Conservation (phyloP, 805 yeast species). For the Saturnispora gosingensis region DNA sequence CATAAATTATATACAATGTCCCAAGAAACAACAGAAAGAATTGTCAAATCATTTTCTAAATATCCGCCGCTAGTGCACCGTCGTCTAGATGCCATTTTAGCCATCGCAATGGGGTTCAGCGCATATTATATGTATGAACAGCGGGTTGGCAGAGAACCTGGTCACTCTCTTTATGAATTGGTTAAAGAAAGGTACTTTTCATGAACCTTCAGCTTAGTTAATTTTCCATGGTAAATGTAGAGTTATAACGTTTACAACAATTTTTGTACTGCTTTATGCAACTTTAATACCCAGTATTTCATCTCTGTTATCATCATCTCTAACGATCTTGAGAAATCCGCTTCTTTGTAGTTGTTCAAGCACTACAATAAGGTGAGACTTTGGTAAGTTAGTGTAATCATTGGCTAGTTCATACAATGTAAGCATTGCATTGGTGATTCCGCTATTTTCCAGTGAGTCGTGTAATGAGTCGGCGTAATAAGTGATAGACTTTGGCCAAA, state of each 20-base stretch:
- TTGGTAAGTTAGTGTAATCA: slow-evolving; percentile 10
- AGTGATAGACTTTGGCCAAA: not conserved
- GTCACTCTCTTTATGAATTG: slow-evolving; percentile 53
- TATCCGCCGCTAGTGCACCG: slow-evolving; percentile 22
- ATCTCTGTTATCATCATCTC: slow-evolving; percentile 1
- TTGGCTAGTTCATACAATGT: slow-evolving; percentile 11
- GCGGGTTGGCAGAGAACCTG: slow-evolving; percentile 46
- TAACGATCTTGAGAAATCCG: slow-evolving; percentile 1
- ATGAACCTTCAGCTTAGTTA: slow-evolving; percentile 5
- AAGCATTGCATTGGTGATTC: slow-evolving; percentile 2
- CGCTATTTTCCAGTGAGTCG: not conserved
- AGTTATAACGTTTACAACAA: not conserved
- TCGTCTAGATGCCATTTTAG: slow-evolving; percentile 56
- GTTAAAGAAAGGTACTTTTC: slow-evolving; percentile 7
- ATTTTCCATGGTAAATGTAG: not conserved
- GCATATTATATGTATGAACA: slow-evolving; percentile 58
- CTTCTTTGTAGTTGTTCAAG: slow-evolving; percentile 39
- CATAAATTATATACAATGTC: not conserved
- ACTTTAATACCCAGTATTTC: slow-evolving; percentile 6
- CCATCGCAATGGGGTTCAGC: slow-evolving; percentile 48
- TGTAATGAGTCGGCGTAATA: slow-evolving; percentile 2
- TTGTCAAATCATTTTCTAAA: slow-evolving; percentile 1
- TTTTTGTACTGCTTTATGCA: slow-evolving; percentile 2
- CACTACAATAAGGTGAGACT: slow-evolving; percentile 19
- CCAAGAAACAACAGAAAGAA: not conserved